Base-by-base conservation (phyloP, 495 filamentous ascomycete species). In the Penicillium manginii region DNA sequence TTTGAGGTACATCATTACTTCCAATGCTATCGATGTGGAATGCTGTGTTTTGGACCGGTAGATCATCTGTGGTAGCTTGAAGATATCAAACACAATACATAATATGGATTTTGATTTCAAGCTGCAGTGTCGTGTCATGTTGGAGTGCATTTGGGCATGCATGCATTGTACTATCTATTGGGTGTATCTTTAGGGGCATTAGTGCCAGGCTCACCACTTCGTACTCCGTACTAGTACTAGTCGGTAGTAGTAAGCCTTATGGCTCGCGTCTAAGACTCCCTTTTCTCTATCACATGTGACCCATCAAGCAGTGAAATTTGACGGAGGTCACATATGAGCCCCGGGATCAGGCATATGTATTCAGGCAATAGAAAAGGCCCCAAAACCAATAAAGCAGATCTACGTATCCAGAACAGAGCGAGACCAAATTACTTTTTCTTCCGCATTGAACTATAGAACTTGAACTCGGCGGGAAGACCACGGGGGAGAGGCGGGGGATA, bases 361-460 rank as follows among this genome's bases (percentile, higher is more conserved):
- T 3, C 14, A 6, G 4, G 15, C 35, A n/a, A 37, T 14, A n/a
- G 9, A 12, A 10, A 12, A 14, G 14, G 35, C 40, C 40, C n/a
- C n/a, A n/a, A n/a, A 17, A 29, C 19, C 2, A 47, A 19, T 47
- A 22, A 29, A 29, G 26, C 26, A 29, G 6, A 47, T 47, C 39
- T 46, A 54, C 52, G 52, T 2, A 11, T 23, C 33, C 37, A 32
- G n/a, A 17, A 26, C 47, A 14, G 26, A 23, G 29, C 22, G 50
- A 50, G 56, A 45, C 53, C 57, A 54, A 65, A 59, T 66, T 72
- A 70, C 67, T 72, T 74, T 70, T 74, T 72, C 66, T 65, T 72
- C 73, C 64, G 74, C 65, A 69, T 72, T 67, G 45, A 61, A 74
- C 69, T 72, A 71, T 66, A 69, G 61, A 65, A 63, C 63, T 73